Evolutionary conservation across 2,329 filamentous ascomycete genomes (phyloP).

Genomic region (Cryphonectria japonica): DNA sequence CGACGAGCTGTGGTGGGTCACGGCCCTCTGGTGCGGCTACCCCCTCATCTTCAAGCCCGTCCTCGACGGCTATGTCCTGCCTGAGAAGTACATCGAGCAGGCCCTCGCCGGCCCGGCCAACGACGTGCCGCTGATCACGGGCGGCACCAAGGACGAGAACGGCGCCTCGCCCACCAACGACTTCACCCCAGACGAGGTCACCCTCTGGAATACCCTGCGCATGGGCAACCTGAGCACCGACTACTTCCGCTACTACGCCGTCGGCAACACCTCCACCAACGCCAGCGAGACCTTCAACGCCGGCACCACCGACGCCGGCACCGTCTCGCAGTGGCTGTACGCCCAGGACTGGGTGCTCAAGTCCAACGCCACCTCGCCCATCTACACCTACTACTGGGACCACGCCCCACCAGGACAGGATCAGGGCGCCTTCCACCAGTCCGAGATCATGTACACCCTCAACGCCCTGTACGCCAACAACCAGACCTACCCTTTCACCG

Average conservation of each 20-base stretch:
- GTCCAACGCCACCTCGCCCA: slow-evolving; percentile 31
- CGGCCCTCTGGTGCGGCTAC: slow-evolving; percentile 35
- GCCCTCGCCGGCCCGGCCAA: slow-evolving; percentile 37
- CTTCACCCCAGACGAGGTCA: slow-evolving; percentile 37
- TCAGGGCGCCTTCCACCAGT: slow-evolving; percentile 42
- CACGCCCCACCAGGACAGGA: slow-evolving; percentile 42
- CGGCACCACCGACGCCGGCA: slow-evolving; percentile 34
- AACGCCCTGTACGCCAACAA: slow-evolving; percentile 41
- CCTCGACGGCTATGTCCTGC: slow-evolving; percentile 33
- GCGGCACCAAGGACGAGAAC: slow-evolving; percentile 41
- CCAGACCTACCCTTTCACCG: slow-evolving; percentile 34
- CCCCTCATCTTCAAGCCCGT: slow-evolving; percentile 38
- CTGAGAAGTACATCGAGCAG: slow-evolving; percentile 30
- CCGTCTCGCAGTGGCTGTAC: slow-evolving; percentile 34
- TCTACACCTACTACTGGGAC: slow-evolving; percentile 42
- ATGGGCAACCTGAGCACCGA: slow-evolving; percentile 30
- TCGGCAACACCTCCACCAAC: slow-evolving; percentile 31
- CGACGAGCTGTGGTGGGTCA: slow-evolving; percentile 35
- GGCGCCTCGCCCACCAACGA: slow-evolving; percentile 34
- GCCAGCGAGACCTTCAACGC: slow-evolving; percentile 36
- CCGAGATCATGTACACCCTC: slow-evolving; percentile 44
- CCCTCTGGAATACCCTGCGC: slow-evolving; percentile 23
- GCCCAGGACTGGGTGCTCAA: slow-evolving; percentile 37
- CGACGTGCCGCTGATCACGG: slow-evolving; percentile 42
- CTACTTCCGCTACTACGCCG: slow-evolving; percentile 38